phyloP scores from a whole-genome alignment of 257 asterid species.

The Solanum megistacrolobum region DNA sequence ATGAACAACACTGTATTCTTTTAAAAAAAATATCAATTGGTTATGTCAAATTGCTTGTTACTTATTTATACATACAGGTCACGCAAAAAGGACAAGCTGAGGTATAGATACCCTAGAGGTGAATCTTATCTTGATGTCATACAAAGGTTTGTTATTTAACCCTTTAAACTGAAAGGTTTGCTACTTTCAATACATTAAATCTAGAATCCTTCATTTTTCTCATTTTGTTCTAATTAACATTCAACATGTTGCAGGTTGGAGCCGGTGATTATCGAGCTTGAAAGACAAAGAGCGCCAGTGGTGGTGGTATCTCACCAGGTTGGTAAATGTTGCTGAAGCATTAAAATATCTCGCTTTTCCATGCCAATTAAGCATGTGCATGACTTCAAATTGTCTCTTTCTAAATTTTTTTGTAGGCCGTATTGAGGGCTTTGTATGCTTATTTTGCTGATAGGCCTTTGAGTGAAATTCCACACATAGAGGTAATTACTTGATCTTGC shows the following conservation, averaged over 20 bases:
- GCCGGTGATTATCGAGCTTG: conserved; percentile 96
- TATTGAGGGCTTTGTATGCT: conserved; percentile 92
- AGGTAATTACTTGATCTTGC: conserved; percentile 37
- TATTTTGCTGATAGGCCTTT: conserved; percentile 98
- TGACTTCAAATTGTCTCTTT: not conserved
- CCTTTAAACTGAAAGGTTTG: not conserved
- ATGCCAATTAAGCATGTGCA: not conserved
- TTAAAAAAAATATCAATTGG: not conserved
- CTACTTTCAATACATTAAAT: not conserved
- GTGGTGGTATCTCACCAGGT: conserved; percentile 99
- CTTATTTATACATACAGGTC: conserved; percentile 34
- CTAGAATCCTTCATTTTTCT: not conserved
- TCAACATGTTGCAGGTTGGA: conserved; percentile 56
- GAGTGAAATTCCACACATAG: conserved; percentile 89
- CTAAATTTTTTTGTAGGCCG: conserved; percentile 47
- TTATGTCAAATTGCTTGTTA: not conserved
- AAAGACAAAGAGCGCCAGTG: conserved; percentile 96
- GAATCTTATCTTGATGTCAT: conserved; percentile 98
- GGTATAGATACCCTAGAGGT: conserved; percentile 98
- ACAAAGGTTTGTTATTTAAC: conserved; percentile 61
- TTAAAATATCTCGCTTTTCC: not conserved
- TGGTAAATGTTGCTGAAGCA: not conserved
- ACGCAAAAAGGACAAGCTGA: conserved; percentile 89
- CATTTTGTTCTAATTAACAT: conserved; percentile 1
- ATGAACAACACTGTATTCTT: not conserved